Conservation (phyloP, 2,329 filamentous ascomycete genomes). For the Fusarium proliferatum region DNA sequence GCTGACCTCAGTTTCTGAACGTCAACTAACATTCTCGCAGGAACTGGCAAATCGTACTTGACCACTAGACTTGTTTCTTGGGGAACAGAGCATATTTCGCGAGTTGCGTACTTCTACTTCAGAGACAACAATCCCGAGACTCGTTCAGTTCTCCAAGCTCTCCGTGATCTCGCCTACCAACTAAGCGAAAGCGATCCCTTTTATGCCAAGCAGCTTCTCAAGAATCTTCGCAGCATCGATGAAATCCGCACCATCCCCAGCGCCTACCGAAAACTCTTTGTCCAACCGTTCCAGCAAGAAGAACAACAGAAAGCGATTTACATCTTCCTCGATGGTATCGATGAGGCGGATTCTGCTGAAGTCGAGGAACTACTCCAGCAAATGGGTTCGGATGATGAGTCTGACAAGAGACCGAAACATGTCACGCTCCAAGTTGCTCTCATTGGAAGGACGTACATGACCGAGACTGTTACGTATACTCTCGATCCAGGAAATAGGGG, state of each 20-base stretch:
- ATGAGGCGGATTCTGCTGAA: constrained; percentile 56
- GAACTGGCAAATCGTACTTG: constrained; percentile 60
- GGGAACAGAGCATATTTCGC: constrained; percentile 50
- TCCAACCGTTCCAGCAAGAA: constrained; percentile 52
- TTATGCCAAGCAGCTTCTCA: constrained; percentile 56
- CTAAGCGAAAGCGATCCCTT: constrained; percentile 58
- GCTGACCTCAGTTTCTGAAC: fast-evolving
- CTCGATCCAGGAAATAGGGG: constrained; percentile 50
- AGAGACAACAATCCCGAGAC: constrained; percentile 60
- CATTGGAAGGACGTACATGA: constrained; percentile 56
- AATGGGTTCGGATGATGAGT: constrained; percentile 45
- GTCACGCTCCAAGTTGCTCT: constrained; percentile 53
- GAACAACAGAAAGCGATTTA: constrained; percentile 51
- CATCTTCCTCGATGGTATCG: constrained; percentile 60
- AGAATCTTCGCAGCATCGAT: constrained; percentile 50
- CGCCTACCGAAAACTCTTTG: constrained; percentile 56
- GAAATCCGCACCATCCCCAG: constrained; percentile 58
- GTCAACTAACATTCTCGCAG: constrained; percentile 21
- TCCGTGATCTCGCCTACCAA: constrained; percentile 60
- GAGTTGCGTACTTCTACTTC: constrained; percentile 60
- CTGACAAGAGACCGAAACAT: constrained; percentile 21
- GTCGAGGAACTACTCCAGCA: constrained; percentile 52
- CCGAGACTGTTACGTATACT: constrained; percentile 50
- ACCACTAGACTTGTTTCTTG: constrained; percentile 57
- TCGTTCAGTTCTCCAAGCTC: constrained; percentile 56